phyloP scores from a whole-genome alignment of 148 eudicot species.

The Amaranthus hypochondriacus region DNA sequence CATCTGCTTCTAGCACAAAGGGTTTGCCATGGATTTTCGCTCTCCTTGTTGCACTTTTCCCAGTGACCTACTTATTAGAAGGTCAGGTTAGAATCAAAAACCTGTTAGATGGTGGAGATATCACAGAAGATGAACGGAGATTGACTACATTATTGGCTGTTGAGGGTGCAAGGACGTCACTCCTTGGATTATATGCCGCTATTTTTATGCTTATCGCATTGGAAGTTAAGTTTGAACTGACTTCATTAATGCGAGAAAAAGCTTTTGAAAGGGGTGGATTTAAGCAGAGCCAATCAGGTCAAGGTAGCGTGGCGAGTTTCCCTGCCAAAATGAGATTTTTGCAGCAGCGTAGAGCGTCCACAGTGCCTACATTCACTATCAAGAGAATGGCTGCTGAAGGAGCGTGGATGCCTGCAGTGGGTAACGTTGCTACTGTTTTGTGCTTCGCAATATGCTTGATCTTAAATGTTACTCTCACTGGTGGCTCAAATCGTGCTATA shows the following conservation, averaged over 20 bases:
- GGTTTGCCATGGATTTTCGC: constrained; percentile 96
- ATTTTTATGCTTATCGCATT: constrained; percentile 95
- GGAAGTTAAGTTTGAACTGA: constrained; percentile 80
- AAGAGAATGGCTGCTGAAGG: constrained; percentile 90
- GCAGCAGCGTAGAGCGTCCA: constrained; percentile 82
- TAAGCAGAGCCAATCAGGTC: constrained; percentile 60
- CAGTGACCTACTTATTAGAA: constrained; percentile 85
- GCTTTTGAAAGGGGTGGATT: constrained; percentile 60
- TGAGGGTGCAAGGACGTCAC: constrained; percentile 96
- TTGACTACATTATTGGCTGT: constrained; percentile 70
- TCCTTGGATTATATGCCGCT: constrained; percentile 91
- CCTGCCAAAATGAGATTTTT: constrained; percentile 82
- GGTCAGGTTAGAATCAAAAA: constrained; percentile 80
- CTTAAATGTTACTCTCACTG: constrained; percentile 73
- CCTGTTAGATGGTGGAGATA: constrained; percentile 48
- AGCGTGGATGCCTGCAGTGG: constrained; percentile 99
- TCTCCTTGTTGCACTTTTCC: constrained; percentile 95
- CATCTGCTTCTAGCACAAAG: constrained; percentile 92
- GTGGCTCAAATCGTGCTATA: constrained; percentile 94
- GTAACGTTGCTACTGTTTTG: constrained; percentile 91
- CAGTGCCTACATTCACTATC: constrained; percentile 65
- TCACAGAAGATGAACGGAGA: constrained; percentile 61
- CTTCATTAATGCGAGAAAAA: constrained; percentile 74
- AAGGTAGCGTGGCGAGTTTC: constrained; percentile 43
- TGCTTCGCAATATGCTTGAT: constrained; percentile 92